These are phyloP conservation scores for Sambucus nigra DNA, from an alignment of 129 eudicot species.

Conservation along the genomic window DNA sequence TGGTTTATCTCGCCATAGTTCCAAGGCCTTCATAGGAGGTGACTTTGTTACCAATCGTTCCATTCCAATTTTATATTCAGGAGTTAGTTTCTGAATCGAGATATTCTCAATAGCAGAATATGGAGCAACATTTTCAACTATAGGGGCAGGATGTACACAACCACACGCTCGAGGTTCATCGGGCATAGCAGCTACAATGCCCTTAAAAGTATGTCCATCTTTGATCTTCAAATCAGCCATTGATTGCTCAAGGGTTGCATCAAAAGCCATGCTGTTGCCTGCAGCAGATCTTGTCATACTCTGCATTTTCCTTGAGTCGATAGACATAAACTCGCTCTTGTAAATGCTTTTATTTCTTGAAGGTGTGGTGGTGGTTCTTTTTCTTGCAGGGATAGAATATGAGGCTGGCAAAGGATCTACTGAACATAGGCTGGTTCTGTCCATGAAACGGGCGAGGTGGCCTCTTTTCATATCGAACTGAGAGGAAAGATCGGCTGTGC, in stretches of 20 bases:
- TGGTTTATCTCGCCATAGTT: slow-evolving; percentile 61
- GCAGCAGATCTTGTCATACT: slow-evolving; percentile 28
- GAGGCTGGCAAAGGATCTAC: slow-evolving; percentile 48
- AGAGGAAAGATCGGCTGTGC: slow-evolving; percentile 41
- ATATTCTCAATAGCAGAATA: slow-evolving; percentile 56
- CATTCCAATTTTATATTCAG: slow-evolving; percentile 67
- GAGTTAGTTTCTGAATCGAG: slow-evolving; percentile 65
- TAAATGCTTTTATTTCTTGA: slow-evolving; percentile 39
- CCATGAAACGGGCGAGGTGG: slow-evolving; percentile 66
- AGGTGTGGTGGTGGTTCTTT: slow-evolving; percentile 18
- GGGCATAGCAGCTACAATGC: slow-evolving; percentile 65
- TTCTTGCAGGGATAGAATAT: slow-evolving; percentile 31
- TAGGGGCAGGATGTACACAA: slow-evolving; percentile 52
- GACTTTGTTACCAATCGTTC: slow-evolving; percentile 53
- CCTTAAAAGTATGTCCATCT: slow-evolving; percentile 65
- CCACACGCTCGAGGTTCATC: slow-evolving; percentile 77
- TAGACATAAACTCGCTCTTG: slow-evolving; percentile 26
- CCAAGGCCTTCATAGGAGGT: slow-evolving; percentile 63
- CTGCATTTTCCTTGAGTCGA: slow-evolving; percentile 36
- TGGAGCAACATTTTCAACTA: slow-evolving; percentile 66
- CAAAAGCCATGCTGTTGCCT: slow-evolving; percentile 29
- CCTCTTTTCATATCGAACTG: slow-evolving; percentile 77
- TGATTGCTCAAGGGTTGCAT: slow-evolving; percentile 52
- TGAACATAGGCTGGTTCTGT: slow-evolving; percentile 37
- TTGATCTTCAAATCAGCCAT: slow-evolving; percentile 61